Base-by-base conservation (phyloP, 2,329 filamentous ascomycete genomes). In the Torrubiella hemipterigena region DNA sequence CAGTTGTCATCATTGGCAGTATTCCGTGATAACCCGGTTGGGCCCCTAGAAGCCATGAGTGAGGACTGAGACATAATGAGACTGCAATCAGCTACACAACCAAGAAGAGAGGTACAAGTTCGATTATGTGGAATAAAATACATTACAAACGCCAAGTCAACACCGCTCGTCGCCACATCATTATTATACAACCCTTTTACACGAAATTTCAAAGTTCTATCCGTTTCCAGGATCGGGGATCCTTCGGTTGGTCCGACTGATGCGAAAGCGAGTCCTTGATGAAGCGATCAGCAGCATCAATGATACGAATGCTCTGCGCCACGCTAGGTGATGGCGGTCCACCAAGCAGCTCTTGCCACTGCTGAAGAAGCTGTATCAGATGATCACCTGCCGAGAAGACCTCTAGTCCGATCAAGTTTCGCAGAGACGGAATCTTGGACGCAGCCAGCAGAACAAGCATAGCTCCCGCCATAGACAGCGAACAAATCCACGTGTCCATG, bases 401-500 rank as follows among this genome's bases (percentile, higher is more conserved):
- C 6, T 63, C 52, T 1, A 50, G 45, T 0, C 51, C 49, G 4
- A 66, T 54, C 9, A 63, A 48, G 7, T 45, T 44, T 12, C 54
- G 50, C 0, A 67, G 38, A 0, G 48, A 42, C 1, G 52, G 52
- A 0, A 63, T 50, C 4, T 57, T 52, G 7, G 55, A 61, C 0
- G 62, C 62, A 0, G 63, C 63, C 1, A 67, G 50, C 1, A 65
- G 47, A 1, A 67, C 56, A 4, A 67, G 54, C 62, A 67, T 67
- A 4, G 60, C 61, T 0, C 58, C 58, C 0, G 62, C 60, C 62
- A 67, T 67, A 0, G 63, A 68, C 0, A 70, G 40, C 0, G 64
- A 65, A 27, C 66, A 70, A 15, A 69, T 69, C 66, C 66, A 70
- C 0, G 64, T 67, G 39, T 70, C 66, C 2, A 69, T 56, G 20